Evolutionary conservation across 768 basidiomycete genomes (phyloP).

Genomic region (Tylopilus vinaceipallidus): DNA sequence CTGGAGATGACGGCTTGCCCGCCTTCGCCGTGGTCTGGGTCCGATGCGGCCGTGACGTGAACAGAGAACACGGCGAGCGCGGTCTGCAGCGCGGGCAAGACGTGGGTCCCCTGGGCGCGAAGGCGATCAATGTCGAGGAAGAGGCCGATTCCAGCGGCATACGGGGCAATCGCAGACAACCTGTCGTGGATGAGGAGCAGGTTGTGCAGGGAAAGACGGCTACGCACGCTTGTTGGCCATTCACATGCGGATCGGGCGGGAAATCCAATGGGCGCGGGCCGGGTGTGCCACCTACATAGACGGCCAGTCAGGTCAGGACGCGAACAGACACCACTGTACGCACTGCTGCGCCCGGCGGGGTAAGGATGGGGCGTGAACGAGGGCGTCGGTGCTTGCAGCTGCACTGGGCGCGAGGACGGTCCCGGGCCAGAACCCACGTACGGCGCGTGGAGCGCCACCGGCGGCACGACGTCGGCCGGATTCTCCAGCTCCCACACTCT

Average conservation of each 20-base stretch:
- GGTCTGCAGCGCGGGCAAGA: constrained; percentile 48
- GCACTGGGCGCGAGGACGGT: not conserved
- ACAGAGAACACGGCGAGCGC: constrained; percentile 53
- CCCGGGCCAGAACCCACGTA: constrained; percentile 27
- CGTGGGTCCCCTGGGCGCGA: constrained; percentile 37
- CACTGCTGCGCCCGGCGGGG: not conserved
- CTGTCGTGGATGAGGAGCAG: constrained; percentile 11
- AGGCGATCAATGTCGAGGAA: constrained; percentile 58
- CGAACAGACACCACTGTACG: not conserved
- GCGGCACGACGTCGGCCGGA: constrained; percentile 45
- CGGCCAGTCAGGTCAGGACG: not conserved
- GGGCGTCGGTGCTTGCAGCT: not conserved
- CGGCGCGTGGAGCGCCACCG: constrained; percentile 51
- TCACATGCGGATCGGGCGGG: not conserved
- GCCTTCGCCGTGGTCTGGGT: constrained; percentile 32
- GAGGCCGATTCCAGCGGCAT: constrained; percentile 60
- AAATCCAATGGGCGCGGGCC: not conserved
- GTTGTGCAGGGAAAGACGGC: not conserved
- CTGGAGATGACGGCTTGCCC: constrained; percentile 8
- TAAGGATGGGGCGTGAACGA: not conserved
- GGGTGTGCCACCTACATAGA: not conserved
- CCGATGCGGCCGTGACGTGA: constrained; percentile 40
- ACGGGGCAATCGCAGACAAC: constrained; percentile 44
- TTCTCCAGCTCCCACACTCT: constrained; percentile 58
- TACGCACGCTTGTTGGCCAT: constrained; percentile 15